A percentile compares a stretch with the other conserved stretches of the same genome.
Conservation (phyloP, 345 rosid species). For the Reutealis trisperma region DNA sequence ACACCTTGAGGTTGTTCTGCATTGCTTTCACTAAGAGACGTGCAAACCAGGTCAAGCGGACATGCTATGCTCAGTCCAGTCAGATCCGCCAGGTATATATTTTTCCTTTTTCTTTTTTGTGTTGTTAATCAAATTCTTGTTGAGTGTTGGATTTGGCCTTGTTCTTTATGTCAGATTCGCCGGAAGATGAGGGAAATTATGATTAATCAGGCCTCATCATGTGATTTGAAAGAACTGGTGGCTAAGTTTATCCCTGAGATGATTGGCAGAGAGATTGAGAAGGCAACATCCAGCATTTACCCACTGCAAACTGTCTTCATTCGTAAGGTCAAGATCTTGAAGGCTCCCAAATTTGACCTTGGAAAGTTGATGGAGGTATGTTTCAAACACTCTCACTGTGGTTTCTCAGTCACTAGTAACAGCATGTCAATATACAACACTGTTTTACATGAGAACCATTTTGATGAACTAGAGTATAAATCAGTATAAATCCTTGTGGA, state of each 20-base stretch:
- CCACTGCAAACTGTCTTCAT: constrained; percentile 34
- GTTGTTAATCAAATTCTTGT: background rate
- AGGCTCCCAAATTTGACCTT: constrained; percentile 38
- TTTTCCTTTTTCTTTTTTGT: background rate
- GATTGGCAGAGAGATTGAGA: constrained; percentile 36
- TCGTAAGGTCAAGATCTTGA: constrained; percentile 35
- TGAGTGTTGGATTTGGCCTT: background rate
- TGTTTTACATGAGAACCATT: background rate
- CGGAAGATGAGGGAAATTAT: constrained; percentile 38
- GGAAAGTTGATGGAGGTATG: constrained; percentile 38
- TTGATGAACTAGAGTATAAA: background rate
- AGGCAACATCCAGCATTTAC: constrained; percentile 27
- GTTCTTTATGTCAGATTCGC: constrained; percentile 22
- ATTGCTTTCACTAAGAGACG: constrained; percentile 36
- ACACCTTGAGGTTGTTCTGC: constrained; percentile 32
- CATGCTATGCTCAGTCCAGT: constrained; percentile 38
- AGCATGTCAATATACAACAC: background rate
- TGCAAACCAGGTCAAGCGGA: constrained; percentile 36
- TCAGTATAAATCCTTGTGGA: background rate
- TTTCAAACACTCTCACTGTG: background rate
- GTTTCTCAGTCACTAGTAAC: background rate
- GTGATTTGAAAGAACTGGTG: constrained; percentile 33
- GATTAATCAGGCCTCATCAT: constrained; percentile 28
- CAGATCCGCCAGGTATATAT: constrained; percentile 31
- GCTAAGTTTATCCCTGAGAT: constrained; percentile 29